These are phyloP conservation scores for Exophiala sp. DNA, from an alignment of 2,329 filamentous ascomycete species.

Conservation along the genomic window DNA sequence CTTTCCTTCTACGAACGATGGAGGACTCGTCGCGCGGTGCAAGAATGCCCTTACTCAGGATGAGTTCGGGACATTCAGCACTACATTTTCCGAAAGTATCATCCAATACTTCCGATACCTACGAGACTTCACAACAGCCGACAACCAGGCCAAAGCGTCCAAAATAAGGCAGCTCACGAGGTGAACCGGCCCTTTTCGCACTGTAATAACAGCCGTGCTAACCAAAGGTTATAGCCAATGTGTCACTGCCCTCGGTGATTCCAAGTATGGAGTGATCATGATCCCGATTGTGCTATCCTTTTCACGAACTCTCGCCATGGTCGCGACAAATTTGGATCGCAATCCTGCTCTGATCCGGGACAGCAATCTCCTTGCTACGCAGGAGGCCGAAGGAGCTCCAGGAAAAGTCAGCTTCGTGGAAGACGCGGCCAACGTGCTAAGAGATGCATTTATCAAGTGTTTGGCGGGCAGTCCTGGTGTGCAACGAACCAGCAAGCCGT, in stretches of 20 bases:
- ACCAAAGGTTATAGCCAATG: constrained; percentile 56
- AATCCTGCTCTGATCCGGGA: constrained; percentile 65
- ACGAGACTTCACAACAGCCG: constrained; percentile 23
- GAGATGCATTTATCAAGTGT: constrained; percentile 86
- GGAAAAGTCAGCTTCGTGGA: constrained; percentile 76
- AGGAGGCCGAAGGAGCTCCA: constrained; percentile 50
- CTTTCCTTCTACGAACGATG: constrained; percentile 24
- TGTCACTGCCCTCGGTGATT: constrained; percentile 72
- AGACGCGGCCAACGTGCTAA: constrained; percentile 78
- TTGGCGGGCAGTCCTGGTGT: constrained; percentile 56
- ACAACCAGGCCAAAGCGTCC: constrained; percentile 25
- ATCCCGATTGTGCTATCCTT: constrained; percentile 78
- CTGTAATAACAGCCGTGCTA: background rate
- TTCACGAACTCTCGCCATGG: constrained; percentile 69
- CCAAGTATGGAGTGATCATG: constrained; percentile 71
- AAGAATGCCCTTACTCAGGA: constrained; percentile 22
- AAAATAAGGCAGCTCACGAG: constrained; percentile 27
- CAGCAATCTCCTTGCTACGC: constrained; percentile 37
- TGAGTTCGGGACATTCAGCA: constrained; percentile 25
- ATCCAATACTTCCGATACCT: constrained; percentile 29
- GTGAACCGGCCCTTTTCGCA: constrained; percentile 3
- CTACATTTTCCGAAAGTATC: constrained; percentile 25
- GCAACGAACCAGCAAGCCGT: constrained; percentile 37
- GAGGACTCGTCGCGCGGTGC: constrained; percentile 19
- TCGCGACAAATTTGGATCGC: constrained; percentile 78